Base-by-base conservation (phyloP, 1,139 yeast species). In the Zygoascus hellenicus region DNA sequence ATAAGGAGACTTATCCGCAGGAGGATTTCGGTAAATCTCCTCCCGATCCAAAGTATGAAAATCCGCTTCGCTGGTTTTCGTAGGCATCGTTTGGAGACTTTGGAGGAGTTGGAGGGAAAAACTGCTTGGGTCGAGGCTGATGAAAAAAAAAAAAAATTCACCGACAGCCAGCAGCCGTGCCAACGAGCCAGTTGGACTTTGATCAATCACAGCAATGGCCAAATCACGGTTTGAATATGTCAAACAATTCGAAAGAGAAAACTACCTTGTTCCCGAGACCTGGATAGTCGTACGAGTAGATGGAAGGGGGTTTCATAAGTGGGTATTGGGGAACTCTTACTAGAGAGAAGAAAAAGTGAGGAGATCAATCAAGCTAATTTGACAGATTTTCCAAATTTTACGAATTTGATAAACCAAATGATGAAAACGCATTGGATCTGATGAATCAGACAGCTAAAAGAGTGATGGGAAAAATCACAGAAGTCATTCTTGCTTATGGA, bases 1-100 rank as follows among this genome's bases (percentile, higher is more conserved):
- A 60, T 71, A 92, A 1, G 88, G 87, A 22, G 87, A 75, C 62
- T 84, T 78, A 58, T 86, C 95, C 69, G 80, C 81, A 45, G 97
- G 95, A 37, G 98, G 98, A 63, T 86, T 81, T 58, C 79, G 77
- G 70, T 88, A 92, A 58, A 95, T 76, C 54, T 76, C 66, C 64
- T 92, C 97, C 62, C 96, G 80, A 67, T 88, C 95, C 59, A 92
- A 73, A 46, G 98, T 92, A 62, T 82, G 81, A 69, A 89, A 92
- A 49, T 77, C 70, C 36, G 63, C 71, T 55, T 62, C 38, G 26
- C 28, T 19, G 14, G 30, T 26, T 19, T 19, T n/a, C 15, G 39
- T 19, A 3, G 39, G 39, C 39, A 26, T 42, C 46, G 14, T 45
- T 22, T 40, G 39, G 13, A 22, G 43, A 22, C 3, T 26, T 32